Evolutionary conservation across 768 basidiomycete genomes (phyloP), one percentile per base, ranked within the genome.

Genomic region (Hysterangium stoloniferum): DNA sequence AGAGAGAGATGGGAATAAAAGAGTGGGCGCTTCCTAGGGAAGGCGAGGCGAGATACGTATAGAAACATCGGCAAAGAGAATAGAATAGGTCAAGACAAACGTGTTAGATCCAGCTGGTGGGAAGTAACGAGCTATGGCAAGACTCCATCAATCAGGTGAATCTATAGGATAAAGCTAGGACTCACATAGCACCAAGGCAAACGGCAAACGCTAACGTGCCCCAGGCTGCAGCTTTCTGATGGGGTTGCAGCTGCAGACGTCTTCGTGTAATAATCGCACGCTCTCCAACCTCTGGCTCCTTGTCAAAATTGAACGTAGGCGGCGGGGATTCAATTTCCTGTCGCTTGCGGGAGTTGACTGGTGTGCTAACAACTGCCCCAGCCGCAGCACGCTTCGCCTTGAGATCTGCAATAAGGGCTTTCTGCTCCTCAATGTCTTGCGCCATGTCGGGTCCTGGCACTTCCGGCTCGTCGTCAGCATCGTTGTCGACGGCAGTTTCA

Each of bases 171-270:
- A 13, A 53, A 40, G n/a, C n/a, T n/a, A 52, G 28, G 3, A 80
- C 84, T 68, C 59, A 91, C 87, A 85, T 76, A 54, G 87, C 89
- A 44, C 86, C 78, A 64, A 86, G 69, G 25, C 89, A 89, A 44
- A 90, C 71, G 32, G 86, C 87, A 66, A 95, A 94, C 17, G 85
- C 84, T 32, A 86, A 74, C 17, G 85, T 71, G 32, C 90, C 90
- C 89, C 89, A 93, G 2, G 84, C 86, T 48, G 84, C 71, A 31
- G 82, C 80, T 66, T 84, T 86, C 58, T 78, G 76, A 60, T 79
- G 76, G 9, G 89, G 81, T 56, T 82, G 75, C 55, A 82, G 61
- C 41, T 71, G 61, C 63, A 77, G 76, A 40, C 89, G 76, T 41
- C 74, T 76, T 62, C 91, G 91, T 27, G 80, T 74, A 17, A 70